Percentiles rank a stretch among this genome's conserved stretches.
Evolutionary conservation across 352 stramenopile species (phyloP).

Genomic region (Globisporangium parvum): DNA sequence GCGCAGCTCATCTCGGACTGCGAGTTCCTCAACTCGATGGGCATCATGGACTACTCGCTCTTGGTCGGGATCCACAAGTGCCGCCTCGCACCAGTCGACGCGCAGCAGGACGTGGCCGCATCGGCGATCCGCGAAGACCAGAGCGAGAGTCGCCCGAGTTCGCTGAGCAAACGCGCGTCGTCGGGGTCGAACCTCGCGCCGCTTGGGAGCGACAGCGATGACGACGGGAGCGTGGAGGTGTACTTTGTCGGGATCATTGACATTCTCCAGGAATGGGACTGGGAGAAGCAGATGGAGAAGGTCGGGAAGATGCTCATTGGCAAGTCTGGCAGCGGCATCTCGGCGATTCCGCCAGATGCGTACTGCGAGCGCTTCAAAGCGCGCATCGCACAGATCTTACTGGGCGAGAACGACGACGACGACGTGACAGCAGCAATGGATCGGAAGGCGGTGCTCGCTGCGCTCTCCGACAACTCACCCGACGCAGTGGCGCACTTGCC

Average conservation of each 20-base stretch:
- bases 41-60: slow-evolving; percentile 80
- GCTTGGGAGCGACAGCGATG: slow-evolving; percentile 2
- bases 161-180: too few relatives aligned
- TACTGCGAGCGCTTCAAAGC: slow-evolving; percentile 69
- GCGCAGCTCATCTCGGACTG: slow-evolving; percentile 44
- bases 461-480: too few relatives aligned
- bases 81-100: slow-evolving; percentile 18
- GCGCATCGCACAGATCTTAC: slow-evolving; percentile 45
- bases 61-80: slow-evolving; percentile 69
- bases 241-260: slow-evolving; percentile 86
- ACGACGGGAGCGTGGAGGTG: slow-evolving; percentile 26
- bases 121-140: slow-evolving; percentile 14
- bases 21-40: slow-evolving; percentile 61
- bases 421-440: too few relatives aligned
- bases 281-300: slow-evolving; percentile 73
- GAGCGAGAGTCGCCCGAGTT: slow-evolving; percentile 10
- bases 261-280: slow-evolving; percentile 81
- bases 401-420: slow-evolving; percentile 1
- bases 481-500: too few relatives aligned
- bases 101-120: neutral
- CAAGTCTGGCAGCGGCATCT: slow-evolving; percentile 63
- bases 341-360: slow-evolving; percentile 45
- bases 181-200: slow-evolving; percentile 19
- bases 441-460: too few relatives aligned
- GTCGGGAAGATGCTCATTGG: slow-evolving; percentile 65